phyloP scores from a whole-genome alignment of 73 alveolate genomes.

The Paramecium sonneborni region DNA sequence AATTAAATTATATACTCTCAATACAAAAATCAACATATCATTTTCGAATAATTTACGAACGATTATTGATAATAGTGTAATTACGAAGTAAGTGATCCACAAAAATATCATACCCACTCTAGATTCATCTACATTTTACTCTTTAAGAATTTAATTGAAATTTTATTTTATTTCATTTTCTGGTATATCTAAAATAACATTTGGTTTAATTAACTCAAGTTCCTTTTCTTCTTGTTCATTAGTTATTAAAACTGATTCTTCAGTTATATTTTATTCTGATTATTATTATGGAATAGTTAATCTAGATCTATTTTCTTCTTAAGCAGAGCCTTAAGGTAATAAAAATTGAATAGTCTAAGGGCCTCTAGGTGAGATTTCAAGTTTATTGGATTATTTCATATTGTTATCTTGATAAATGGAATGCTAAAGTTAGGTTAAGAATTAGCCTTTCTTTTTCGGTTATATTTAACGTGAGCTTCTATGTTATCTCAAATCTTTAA shows the following conservation, averaged over 20 bases:
- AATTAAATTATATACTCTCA: not conserved
- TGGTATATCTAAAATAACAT: not conserved
- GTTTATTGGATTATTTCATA: not conserved
- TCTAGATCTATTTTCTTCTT: not conserved
- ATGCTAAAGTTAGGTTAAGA: not conserved
- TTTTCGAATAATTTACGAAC: slow-evolving; percentile 2
- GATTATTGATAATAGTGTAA: not conserved
- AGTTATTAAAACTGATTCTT: not conserved
- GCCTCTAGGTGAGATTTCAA: not conserved
- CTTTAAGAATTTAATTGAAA: slow-evolving; percentile 29
- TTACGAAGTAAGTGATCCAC: slow-evolving; percentile 44
- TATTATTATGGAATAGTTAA: not conserved
- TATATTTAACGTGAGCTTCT: not conserved
- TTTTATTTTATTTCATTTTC: not conserved
- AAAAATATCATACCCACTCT: slow-evolving; percentile 6
- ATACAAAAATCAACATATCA: not conserved
- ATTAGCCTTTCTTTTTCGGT: not conserved
- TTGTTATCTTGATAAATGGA: not conserved
- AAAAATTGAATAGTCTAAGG: not conserved
- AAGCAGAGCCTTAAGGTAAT: not conserved
- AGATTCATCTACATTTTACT: slow-evolving; percentile 14
- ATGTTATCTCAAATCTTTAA: not conserved
- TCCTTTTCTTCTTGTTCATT: not conserved
- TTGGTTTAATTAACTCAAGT: slow-evolving; percentile 3
- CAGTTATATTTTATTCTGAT: not conserved